Base-by-base conservation (phyloP, 129 eudicot species). In the Pulicaria dysenterica region DNA sequence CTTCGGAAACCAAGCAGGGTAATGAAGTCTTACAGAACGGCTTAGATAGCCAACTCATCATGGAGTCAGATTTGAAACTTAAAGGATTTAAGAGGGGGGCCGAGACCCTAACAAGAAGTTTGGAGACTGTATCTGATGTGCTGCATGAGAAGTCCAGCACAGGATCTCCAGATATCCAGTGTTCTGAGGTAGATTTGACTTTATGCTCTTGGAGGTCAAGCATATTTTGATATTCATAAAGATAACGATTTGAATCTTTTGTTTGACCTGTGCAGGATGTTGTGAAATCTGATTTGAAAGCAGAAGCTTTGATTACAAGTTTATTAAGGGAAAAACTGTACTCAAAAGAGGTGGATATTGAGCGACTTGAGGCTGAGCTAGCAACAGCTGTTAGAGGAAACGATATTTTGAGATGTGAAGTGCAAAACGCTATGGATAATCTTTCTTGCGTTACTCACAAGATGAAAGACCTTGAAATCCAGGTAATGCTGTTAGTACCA, bases 401-500 rank as follows among this genome's bases (percentile, higher is more conserved):
- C 42, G 95, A 86, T 37, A 74, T 88, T 24, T 84, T 95, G 58
- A 77, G 89, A 74, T 87, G 88, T 73, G 99, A 95, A 83, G 82
- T 90, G 39, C 90, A 95, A 86, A 88, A 88, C 72, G 88, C 96
- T 2, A 41, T 90, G 77, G 99, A 95, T 61, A 78, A 74, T 50
- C 80, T 90, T 61, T 88, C 99, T 16, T 83, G 94, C 47, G 38
- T 78, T 19, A 86, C 86, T 57, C 99, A 95, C 83, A 83, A 83
- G 83, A 77, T 88, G 96, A 95, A 95, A 87, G 97, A 90, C 15
- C 85, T 88, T 53, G 96, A 95, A 80, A 88, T 95, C 68, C 94
- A 88, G 90, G 99, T 95, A 67, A 16, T 34, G 50, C 48, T 64
- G 37, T 55, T 3, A 40, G 6, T 69, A 39, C 40, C 50, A 53